These are phyloP conservation scores for Aspergillus aculeatinus DNA, from an alignment of 2,329 filamentous ascomycete genomes.

Conservation along the genomic window DNA sequence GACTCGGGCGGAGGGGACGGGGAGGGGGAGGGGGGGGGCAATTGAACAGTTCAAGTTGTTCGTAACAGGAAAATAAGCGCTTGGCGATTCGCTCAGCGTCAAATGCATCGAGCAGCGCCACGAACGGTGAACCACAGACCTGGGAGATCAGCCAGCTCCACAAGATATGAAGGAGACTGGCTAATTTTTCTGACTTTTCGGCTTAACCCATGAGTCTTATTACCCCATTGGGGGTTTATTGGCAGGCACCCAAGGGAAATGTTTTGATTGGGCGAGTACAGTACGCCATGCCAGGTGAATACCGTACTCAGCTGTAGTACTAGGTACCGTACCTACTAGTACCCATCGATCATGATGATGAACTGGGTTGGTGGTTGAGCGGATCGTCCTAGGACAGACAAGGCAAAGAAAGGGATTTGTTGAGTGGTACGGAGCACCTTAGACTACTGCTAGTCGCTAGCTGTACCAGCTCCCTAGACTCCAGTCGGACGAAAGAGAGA, in stretches of 20 bases:
- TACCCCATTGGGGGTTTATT: not conserved
- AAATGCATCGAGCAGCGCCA: constrained; percentile 12
- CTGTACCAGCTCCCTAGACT: not conserved
- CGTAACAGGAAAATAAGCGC: constrained; percentile 5
- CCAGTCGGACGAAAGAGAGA: not conserved
- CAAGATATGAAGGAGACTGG: not conserved
- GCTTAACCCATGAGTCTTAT: not conserved
- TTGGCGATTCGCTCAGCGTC: constrained; percentile 9
- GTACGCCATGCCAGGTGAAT: no score
- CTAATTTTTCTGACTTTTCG: constrained; percentile 3
- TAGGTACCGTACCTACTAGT: no score
- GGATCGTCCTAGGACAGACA: constrained; percentile 6
- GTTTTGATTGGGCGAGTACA: constrained; percentile 8
- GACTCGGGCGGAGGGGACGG: not conserved
- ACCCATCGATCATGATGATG: not conserved
- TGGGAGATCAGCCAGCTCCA: constrained; percentile 12
- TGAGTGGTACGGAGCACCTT: not conserved
- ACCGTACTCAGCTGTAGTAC: not conserved
- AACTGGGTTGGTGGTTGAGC: not conserved
- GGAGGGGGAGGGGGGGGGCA: not conserved
- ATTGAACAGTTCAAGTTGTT: not conserved
- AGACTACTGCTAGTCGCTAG: not conserved
- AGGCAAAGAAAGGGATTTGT: not conserved
- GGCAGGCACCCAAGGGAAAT: not conserved
- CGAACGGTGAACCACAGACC: constrained; percentile 17